These are phyloP conservation scores for Gremmenia infestans DNA, from an alignment of 2,329 filamentous ascomycete species.

Conservation along the genomic window DNA sequence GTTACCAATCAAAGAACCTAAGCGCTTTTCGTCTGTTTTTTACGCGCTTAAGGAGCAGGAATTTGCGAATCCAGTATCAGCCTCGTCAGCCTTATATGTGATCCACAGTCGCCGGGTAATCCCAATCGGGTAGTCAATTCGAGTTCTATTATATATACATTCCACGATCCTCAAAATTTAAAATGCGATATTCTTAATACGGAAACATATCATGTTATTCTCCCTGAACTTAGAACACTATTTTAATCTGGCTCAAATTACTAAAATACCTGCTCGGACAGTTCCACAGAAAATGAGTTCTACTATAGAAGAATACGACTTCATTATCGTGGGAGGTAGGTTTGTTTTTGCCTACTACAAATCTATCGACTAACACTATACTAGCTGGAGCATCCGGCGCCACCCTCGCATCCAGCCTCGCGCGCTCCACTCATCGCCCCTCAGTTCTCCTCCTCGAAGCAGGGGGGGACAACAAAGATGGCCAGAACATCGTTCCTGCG, in stretches of 20 bases:
- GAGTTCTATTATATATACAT: too few relatives aligned
- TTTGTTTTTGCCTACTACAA: background rate
- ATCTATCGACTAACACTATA: background rate
- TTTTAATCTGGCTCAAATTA: background rate
- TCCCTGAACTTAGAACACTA: too few relatives aligned
- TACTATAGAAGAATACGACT: conserved; percentile 4
- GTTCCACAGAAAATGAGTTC: background rate
- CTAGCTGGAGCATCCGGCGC: conserved; percentile 57
- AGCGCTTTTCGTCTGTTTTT: too few relatives aligned
- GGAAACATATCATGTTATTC: too few relatives aligned
- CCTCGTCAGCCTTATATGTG: too few relatives aligned
- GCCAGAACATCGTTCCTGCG: conserved; percentile 43
- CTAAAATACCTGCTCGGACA: background rate
- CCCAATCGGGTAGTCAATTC: too few relatives aligned
- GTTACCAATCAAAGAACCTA: too few relatives aligned
- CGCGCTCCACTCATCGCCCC: conserved; percentile 42
- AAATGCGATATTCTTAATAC: too few relatives aligned
- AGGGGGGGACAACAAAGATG: conserved; percentile 44
- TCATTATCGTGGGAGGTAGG: conserved; percentile 23
- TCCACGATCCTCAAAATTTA: too few relatives aligned
- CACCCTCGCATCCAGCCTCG: conserved; percentile 48
- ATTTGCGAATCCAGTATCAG: too few relatives aligned
- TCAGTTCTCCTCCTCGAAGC: conserved; percentile 57
- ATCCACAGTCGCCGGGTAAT: too few relatives aligned
- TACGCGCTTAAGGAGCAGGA: too few relatives aligned